Base-by-base conservation (phyloP, 179 eudicot species). In the Vitellaria paradoxa region DNA sequence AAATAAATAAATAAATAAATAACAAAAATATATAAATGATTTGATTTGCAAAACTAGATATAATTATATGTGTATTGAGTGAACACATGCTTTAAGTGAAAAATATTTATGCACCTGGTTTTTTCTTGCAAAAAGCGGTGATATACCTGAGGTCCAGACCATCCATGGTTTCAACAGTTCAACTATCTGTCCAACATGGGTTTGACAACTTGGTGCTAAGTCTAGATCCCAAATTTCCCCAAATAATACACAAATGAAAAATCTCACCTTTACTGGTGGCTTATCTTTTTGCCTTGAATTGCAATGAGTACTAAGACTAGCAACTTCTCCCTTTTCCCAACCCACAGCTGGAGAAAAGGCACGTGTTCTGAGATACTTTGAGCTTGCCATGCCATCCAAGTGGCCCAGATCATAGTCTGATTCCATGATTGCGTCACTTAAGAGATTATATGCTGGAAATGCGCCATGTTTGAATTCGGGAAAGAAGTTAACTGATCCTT, bases 261-360 rank as follows among this genome's bases (percentile, higher is more conserved):
- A 70, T 79, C 86, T 86, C 86, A 88, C 91, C 91, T 88, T 84
- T 79, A 62, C 71, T 65, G 79, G 62, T 53, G 61, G 75, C 53
- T 46, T 66, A 62, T 81, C 76, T 70, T 74, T 77, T 55, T 71
- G 82, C 49, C 70, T 80, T 3, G 62, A 74, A 84, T 70, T 76
- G 78, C 63, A 46, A 63, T 65, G 53, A 50, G 69, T 70, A 70
- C 72, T 40, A 72, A 53, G 68, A 26, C 64, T 55, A 74, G 77
- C 77, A 62, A 45, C 77, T 26, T 78, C 78, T 47, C 75, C 82
- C 45, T 75, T 66, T 64, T 65, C 81, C 18, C 79, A 74, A 64
- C 56, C 81, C 42, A 50, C 42, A 47, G 79, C 65, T 24, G 84
- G 83, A 73, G 87, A 81, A 82, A 70, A 87, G 73, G 82, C 75